Evolutionary conservation across 169 alveolate genomes (phyloP).

Genomic region (Plasmodium berghei): DNA sequence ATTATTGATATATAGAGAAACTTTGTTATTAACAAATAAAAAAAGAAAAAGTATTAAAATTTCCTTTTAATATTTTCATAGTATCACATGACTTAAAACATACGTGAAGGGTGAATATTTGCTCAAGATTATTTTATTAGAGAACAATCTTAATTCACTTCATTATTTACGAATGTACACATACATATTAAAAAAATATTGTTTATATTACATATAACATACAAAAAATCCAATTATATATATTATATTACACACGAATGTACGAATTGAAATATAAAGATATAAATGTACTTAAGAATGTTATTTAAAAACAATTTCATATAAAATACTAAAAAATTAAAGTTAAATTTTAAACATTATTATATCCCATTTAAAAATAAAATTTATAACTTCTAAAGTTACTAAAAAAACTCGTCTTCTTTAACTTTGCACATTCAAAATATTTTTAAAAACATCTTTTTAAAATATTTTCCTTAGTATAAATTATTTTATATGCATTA

Average conservation of each 20-base stretch:
- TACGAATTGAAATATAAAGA: slow-evolving; percentile 8
- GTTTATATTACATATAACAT: neutral
- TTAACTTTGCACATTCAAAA: slow-evolving; percentile 39
- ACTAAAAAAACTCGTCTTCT: slow-evolving; percentile 47
- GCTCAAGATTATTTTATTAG: neutral
- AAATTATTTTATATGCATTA: slow-evolving; percentile 9
- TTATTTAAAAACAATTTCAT: slow-evolving; percentile 33
- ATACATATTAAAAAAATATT: neutral
- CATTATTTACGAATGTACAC: slow-evolving; percentile 19
- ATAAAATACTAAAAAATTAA: slow-evolving; percentile 2
- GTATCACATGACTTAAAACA: slow-evolving; percentile 31
- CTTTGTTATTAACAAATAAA: slow-evolving; percentile 8
- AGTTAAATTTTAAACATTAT: slow-evolving; percentile 3
- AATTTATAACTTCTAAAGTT: slow-evolving; percentile 8
- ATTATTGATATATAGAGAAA: slow-evolving; percentile 13
- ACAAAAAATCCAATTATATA: neutral
- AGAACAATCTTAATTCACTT: slow-evolving; percentile 4
- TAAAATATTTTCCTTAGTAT: slow-evolving; percentile 26
- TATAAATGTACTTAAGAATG: slow-evolving; percentile 9
- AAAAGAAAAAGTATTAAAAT: neutral
- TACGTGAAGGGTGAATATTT: slow-evolving; percentile 11
- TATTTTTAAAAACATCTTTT: slow-evolving; percentile 14
- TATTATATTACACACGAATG: neutral
- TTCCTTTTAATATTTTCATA: slow-evolving; percentile 25
- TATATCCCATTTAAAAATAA: too few relatives aligned